These are phyloP conservation scores for Leccinum variicolor DNA, from an alignment of 768 basidiomycete genomes.

Conservation along the genomic window DNA sequence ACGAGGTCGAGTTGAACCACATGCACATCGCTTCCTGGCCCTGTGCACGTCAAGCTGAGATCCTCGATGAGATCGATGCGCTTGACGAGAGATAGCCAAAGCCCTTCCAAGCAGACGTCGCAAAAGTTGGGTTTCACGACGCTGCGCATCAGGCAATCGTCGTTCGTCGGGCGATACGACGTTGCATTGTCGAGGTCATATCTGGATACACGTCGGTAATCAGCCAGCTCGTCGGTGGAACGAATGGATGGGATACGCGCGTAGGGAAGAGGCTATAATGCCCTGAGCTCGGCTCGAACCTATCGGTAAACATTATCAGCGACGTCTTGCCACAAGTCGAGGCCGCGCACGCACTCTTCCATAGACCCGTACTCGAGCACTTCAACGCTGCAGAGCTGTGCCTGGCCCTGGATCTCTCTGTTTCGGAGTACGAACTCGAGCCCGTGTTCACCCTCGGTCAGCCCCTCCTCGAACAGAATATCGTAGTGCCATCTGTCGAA, in stretches of 20 bases:
- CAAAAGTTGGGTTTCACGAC: conserved; percentile 72
- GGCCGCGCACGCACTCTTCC: conserved; percentile 45
- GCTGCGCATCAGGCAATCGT: conserved; percentile 78
- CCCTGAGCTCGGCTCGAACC: conserved; percentile 56
- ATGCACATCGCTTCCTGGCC: conserved; percentile 31
- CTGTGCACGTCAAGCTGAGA: conserved; percentile 39
- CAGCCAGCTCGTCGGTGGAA: not conserved
- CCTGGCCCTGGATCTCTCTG: conserved; percentile 43
- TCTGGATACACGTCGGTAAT: conserved; percentile 30
- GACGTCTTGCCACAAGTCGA: not conserved
- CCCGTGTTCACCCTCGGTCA: conserved; percentile 53
- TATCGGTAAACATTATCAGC: not conserved
- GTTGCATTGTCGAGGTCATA: conserved; percentile 57
- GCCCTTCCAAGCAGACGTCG: conserved; percentile 67
- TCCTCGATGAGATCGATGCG: conserved; percentile 62
- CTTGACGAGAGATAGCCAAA: conserved; percentile 65
- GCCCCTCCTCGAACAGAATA: conserved; percentile 37
- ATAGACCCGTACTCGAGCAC: conserved; percentile 67
- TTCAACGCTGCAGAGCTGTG: conserved; percentile 77
- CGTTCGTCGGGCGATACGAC: conserved; percentile 77
- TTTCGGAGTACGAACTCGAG: conserved; percentile 57
- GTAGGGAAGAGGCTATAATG: conserved; percentile 73
- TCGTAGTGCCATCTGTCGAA: conserved; percentile 79
- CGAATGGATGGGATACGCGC: conserved; percentile 30
- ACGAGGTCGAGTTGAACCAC: conserved; percentile 50